Conservation (phyloP, 192 early-diverging fungal genomes). For the Rhizophagus sp. region DNA sequence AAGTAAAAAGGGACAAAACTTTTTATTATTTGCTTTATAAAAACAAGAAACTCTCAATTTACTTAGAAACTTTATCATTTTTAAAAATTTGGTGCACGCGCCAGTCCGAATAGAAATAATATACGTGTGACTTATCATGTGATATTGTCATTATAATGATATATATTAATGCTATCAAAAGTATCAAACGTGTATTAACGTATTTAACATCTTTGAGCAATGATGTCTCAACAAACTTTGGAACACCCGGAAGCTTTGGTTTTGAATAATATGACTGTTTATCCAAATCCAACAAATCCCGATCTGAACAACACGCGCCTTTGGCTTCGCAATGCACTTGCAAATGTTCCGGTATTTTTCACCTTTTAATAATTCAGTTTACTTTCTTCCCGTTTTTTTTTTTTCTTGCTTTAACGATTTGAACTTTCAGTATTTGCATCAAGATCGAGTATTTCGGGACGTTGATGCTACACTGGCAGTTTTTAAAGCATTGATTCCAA, state of each 20-base stretch:
- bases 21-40: not conserved
- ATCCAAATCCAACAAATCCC: not conserved
- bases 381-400: not conserved
- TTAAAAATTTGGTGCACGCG: not conserved
- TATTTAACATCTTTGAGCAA: not conserved
- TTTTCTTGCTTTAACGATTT: not conserved
- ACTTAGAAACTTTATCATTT: not conserved
- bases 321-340: constrained; percentile 1
- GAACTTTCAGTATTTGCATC: constrained; percentile 55
- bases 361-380: not conserved
- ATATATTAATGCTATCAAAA: too few species aligned
- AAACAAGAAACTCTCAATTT: not conserved
- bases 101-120: not conserved
- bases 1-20: not conserved
- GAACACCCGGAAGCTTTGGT: not conserved
- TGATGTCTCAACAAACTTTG: not conserved
- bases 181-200: too few species aligned
- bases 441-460: constrained; percentile 64
- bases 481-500: constrained; percentile 55
- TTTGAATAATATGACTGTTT: not conserved
- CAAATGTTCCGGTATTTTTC: not conserved
- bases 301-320: not conserved
- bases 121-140: too few species aligned
- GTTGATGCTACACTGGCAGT: constrained; percentile 61
- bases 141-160: too few species aligned